Evolutionary conservation across 306 rosid genomes (phyloP), one percentile per base, ranked within the genome.

Genomic region (Cucurbita argyrosperma): DNA sequence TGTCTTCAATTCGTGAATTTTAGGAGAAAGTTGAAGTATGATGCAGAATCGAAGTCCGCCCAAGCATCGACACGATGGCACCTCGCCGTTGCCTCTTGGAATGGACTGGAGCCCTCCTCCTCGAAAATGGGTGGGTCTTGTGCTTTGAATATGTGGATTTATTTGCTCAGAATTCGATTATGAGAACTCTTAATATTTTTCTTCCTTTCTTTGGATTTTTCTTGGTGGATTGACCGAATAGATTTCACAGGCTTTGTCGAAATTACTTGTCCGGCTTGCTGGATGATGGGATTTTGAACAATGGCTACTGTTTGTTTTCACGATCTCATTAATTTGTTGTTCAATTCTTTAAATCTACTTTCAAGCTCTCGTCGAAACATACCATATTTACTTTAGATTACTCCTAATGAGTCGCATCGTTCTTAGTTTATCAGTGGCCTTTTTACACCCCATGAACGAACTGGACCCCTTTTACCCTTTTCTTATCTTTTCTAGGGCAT

Each of bases 71-170:
- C 97, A 92, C 51, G 97, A 92, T 67, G 97, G 91, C 78, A 82
- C 85, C 57, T 94, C 98, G 13, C 98, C 98, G 74, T 92, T 94
- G 54, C 98, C 98, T 51, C 46, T 94, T 42, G 94, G 95, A 59
- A 88, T 94, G 98, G 98, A 94, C 71, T 94, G 98, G 97, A 86
- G 87, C 35, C 89, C 85, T 46, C 92, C 97, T 56, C 97, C 98
- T 77, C 89, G 85, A 39, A 83, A 78, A 74, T 87, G 88, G 98
- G 96, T 90, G 23, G 14, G 74, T 26, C 43, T 8, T 69, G 13
- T 18, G 18, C 35, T 69, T 5, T 23, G 38, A 46, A 47, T 21
- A 21, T 26, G 10, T 46, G 39, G 56, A 69, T 12, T 69, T 49
- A 14, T 69, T 69, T 69, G 9, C 74, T 19, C 30, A 4, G 58